phyloP scores from a whole-genome alignment of 106 monocot genomes.

The Dendrobium nobile region DNA sequence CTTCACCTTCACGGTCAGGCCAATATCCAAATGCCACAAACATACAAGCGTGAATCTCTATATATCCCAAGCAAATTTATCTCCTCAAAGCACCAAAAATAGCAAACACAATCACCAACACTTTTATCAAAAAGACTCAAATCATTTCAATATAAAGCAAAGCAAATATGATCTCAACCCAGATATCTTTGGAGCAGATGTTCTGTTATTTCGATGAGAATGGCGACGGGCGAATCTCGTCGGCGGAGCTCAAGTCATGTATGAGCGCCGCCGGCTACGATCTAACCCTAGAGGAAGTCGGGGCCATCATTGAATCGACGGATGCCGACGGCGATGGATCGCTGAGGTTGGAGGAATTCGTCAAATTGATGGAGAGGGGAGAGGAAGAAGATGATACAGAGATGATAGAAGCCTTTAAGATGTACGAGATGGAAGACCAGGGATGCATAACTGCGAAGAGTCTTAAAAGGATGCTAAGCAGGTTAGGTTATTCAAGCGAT shows the following conservation, averaged over 20 bases:
- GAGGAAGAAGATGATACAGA: conserved; percentile 28
- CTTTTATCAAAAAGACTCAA: too few relatives aligned
- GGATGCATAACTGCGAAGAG: conserved; percentile 46
- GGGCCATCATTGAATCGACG: conserved; percentile 9
- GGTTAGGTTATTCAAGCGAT: conserved; percentile 23
- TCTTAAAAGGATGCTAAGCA: conserved; percentile 24
- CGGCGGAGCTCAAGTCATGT: conserved; percentile 27
- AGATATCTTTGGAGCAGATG: neutral
- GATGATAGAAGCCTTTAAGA: conserved; percentile 40
- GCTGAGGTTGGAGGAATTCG: conserved; percentile 33
- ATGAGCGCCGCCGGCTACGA: conserved; percentile 19
- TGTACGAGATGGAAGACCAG: conserved; percentile 31
- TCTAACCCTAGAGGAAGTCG: conserved; percentile 28
- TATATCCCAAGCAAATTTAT: too few relatives aligned
- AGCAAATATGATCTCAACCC: neutral
- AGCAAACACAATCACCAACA: too few relatives aligned
- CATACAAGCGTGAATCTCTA: too few relatives aligned
- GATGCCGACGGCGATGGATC: conserved; percentile 52
- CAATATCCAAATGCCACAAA: too few relatives aligned
- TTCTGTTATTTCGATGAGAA: conserved; percentile 36
- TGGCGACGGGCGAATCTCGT: conserved; percentile 44
- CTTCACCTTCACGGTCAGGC: too few relatives aligned
- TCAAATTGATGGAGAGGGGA: conserved; percentile 17
- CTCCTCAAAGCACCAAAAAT: too few relatives aligned
- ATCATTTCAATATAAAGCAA: neutral